Evolutionary conservation across 805 yeast genomes (phyloP), one percentile per base, ranked within the genome.

Genomic region (Wickerhamomyces pijperi): DNA sequence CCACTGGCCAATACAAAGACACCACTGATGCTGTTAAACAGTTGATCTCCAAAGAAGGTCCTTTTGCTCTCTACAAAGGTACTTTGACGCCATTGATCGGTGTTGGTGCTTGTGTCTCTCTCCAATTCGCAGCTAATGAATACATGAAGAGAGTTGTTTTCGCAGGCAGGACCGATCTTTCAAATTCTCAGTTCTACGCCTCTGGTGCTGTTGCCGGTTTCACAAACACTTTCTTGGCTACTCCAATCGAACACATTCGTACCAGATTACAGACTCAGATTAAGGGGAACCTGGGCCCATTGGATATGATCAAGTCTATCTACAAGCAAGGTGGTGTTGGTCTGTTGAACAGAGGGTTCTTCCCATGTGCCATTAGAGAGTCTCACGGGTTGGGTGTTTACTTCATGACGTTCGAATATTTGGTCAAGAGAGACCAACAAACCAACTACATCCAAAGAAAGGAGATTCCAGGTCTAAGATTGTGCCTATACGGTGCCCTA

Each of bases 101-200:
- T 12, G 85, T 90, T n/a, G 98, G 98, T 38, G 95, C 95, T 0
- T 88, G 97, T 68, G 97, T 92, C 12, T 84, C 95, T 8, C 83
- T 90, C 32, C 98, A 92, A 61, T 92, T 92, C 55, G 92, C 95
- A 35, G 94, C 86, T 29, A 88, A 88, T 54, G 97, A 92, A 59
- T 81, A 71, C 53, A 86, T 90, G 95, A 92, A 92, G 63, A 70
- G 97, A 52, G 64, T 69, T 43, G 87, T 82, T 54, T 59, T 55
- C 35, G 64, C 63, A 37, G 55, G 55, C 18, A 47, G 50, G 4
- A 53, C 56, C 20, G 64, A 65, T 15, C 63, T 87, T 42, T 56
- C 74, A 8, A 65, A 76, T 33, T 44, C 62, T 5, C 95, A 92
- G 56, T 87, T 76, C 49, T 88, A 86, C 61, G 48, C 68, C 16